phyloP scores from a whole-genome alignment of 225 moss, liverwort and hornwort genomes.

The Physcomitrellopsis africana region DNA sequence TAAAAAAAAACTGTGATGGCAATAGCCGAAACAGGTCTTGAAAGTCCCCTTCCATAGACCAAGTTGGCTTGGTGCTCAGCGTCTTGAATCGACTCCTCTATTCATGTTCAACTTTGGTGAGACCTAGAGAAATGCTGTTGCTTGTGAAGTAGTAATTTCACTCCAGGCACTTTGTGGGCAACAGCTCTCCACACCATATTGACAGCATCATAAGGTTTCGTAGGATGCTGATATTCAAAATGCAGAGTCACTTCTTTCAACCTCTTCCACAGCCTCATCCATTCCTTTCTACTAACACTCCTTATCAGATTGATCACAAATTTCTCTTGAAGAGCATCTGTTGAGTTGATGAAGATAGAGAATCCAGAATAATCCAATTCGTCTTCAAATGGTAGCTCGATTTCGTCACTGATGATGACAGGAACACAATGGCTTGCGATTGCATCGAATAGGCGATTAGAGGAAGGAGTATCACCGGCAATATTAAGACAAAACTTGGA shows the following conservation, averaged over 20 bases:
- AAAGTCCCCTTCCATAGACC: too few relatives aligned
- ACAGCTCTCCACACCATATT: constrained; percentile 58
- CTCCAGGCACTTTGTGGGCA: constrained; percentile 34
- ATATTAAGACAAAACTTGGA: constrained; percentile 81
- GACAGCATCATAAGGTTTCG: constrained; percentile 48
- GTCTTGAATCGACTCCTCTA: too few relatives aligned
- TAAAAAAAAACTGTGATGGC: too few relatives aligned
- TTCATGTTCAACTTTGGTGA: too few relatives aligned
- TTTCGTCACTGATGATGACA: constrained; percentile 71
- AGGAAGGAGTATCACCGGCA: constrained; percentile 78
- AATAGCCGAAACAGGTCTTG: too few relatives aligned
- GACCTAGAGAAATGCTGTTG: not conserved
- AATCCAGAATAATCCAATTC: constrained; percentile 65
- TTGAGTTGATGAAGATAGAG: constrained; percentile 57
- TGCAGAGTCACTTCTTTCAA: constrained; percentile 41
- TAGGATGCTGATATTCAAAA: constrained; percentile 47
- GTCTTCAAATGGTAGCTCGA: constrained; percentile 73
- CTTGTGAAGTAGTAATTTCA: constrained; percentile 33
- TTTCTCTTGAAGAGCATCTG: constrained; percentile 45
- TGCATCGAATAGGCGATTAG: constrained; percentile 71
- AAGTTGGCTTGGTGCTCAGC: too few relatives aligned
- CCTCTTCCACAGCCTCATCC: constrained; percentile 46
- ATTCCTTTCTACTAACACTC: constrained; percentile 23
- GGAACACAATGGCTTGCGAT: constrained; percentile 73
- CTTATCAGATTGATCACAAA: constrained; percentile 48